Evolutionary conservation across 2,329 filamentous ascomycete genomes (phyloP).

Genomic region (Trichoderma polysporum): DNA sequence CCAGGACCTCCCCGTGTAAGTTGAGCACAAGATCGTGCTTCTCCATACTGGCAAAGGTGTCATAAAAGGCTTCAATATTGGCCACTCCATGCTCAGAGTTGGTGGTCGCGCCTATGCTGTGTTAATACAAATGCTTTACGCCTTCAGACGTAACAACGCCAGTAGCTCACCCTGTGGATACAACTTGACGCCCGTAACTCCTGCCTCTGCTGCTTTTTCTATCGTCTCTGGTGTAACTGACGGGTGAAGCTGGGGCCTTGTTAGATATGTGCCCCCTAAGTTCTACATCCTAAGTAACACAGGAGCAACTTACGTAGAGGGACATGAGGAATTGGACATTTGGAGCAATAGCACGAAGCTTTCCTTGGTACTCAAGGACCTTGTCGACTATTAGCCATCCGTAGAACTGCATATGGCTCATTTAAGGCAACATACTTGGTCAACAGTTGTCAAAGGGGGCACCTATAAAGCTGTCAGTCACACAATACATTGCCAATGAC

Average conservation of each 20-base stretch:
- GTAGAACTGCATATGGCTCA: background rate
- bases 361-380: slow-evolving; percentile 65
- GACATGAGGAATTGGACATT: slow-evolving; percentile 72
- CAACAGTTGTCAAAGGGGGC: slow-evolving; percentile 61
- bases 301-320: slow-evolving; percentile 50
- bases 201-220: slow-evolving; percentile 67
- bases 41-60: slow-evolving; percentile 89
- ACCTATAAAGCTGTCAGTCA: slow-evolving; percentile 22
- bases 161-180: slow-evolving; percentile 53
- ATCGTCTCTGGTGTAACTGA: slow-evolving; percentile 68
- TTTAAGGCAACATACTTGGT: slow-evolving; percentile 28
- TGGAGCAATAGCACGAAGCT: slow-evolving; percentile 59
- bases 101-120: slow-evolving; percentile 55
- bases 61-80: slow-evolving; percentile 68
- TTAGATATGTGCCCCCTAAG: slow-evolving; percentile 2
- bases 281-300: background rate
- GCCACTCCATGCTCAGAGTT: slow-evolving; percentile 69
- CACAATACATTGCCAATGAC: background rate
- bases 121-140: slow-evolving; percentile 21
- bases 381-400: slow-evolving; percentile 31
- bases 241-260: slow-evolving; percentile 48
- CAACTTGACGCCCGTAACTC: slow-evolving; percentile 70
- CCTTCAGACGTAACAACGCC: background rate
- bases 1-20: slow-evolving; percentile 83
- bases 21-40: slow-evolving; percentile 74